Percentiles rank a stretch among this genome's conserved stretches.
Evolutionary conservation across 345 rosid species (phyloP).

Genomic region (Brassica cretica): DNA sequence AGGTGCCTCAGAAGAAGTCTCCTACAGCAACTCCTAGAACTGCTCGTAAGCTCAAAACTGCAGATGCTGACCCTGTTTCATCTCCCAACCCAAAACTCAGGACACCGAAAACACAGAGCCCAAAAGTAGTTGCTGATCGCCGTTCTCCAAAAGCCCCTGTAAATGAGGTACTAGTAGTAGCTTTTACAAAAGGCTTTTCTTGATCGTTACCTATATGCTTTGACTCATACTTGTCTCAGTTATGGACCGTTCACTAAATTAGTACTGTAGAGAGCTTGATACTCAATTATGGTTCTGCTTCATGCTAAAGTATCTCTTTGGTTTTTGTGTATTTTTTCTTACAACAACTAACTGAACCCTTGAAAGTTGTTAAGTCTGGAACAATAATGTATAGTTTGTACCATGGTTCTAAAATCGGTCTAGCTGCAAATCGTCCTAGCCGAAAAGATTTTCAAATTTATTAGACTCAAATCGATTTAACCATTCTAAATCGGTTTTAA

Average conservation of each 20-base stretch:
- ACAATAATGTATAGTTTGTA: neutral
- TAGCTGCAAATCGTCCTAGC: too few species aligned
- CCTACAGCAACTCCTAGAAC: constrained; percentile 60
- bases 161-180: constrained; percentile 59
- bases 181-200: constrained; percentile 12
- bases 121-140: constrained; percentile 66
- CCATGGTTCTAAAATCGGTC: too few species aligned
- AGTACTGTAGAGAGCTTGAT: neutral
- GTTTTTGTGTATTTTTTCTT: neutral
- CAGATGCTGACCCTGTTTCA: constrained; percentile 49
- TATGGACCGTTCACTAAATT: neutral
- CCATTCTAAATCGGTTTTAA: too few species aligned
- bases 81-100: constrained; percentile 54
- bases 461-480: too few species aligned
- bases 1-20: constrained; percentile 74
- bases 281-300: neutral
- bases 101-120: constrained; percentile 71
- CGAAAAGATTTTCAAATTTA: too few species aligned
- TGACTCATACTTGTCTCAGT: neutral
- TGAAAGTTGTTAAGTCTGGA: neutral
- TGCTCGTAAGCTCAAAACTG: constrained; percentile 65
- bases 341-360: neutral
- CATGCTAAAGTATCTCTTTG: neutral
- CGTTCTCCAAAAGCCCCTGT: constrained; percentile 65
- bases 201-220: neutral